A percentile compares a stretch with the other conserved stretches of the same genome.
Evolutionary conservation across 192 early-diverging fungal genomes (phyloP).

Genomic region (Lobosporangium transversale): DNA sequence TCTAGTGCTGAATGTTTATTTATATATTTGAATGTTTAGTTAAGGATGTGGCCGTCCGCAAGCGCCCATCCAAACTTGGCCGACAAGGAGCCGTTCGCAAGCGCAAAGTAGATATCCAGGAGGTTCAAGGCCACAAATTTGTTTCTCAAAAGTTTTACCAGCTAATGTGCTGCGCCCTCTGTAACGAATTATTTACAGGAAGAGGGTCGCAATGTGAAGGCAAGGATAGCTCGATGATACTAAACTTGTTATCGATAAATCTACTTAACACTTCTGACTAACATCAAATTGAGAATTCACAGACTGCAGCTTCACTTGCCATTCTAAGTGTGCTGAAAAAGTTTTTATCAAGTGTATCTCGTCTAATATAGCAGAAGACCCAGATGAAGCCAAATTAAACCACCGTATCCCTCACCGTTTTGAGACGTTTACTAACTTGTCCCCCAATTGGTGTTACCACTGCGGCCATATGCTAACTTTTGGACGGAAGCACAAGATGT

Average conservation of each 20-base stretch:
- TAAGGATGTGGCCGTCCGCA: constrained; percentile 57
- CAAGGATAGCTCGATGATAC: constrained; percentile 29
- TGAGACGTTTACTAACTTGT: constrained; percentile 80
- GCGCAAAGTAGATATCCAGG: constrained; percentile 81
- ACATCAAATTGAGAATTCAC: not conserved
- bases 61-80: constrained; percentile 70
- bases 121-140: constrained; percentile 96
- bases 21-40: constrained; percentile 53
- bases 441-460: constrained; percentile 96
- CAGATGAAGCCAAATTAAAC: constrained; percentile 77
- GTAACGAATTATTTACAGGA: constrained; percentile 92
- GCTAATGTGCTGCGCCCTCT: constrained; percentile 98
- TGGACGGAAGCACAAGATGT: constrained; percentile 66
- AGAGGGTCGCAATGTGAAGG: constrained; percentile 92
- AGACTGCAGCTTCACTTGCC: constrained; percentile 94
- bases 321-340: constrained; percentile 84
- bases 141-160: constrained; percentile 90
- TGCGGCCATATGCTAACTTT: constrained; percentile 96
- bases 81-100: constrained; percentile 82
- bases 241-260: not conserved
- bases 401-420: constrained; percentile 98
- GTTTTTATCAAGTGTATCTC: constrained; percentile 93
- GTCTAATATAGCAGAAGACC: constrained; percentile 64
- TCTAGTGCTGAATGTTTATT: no score
- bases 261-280: not conserved